These are phyloP conservation scores for Stenocarpella maydis DNA, from an alignment of 2,329 filamentous ascomycete species.

Conservation along the genomic window DNA sequence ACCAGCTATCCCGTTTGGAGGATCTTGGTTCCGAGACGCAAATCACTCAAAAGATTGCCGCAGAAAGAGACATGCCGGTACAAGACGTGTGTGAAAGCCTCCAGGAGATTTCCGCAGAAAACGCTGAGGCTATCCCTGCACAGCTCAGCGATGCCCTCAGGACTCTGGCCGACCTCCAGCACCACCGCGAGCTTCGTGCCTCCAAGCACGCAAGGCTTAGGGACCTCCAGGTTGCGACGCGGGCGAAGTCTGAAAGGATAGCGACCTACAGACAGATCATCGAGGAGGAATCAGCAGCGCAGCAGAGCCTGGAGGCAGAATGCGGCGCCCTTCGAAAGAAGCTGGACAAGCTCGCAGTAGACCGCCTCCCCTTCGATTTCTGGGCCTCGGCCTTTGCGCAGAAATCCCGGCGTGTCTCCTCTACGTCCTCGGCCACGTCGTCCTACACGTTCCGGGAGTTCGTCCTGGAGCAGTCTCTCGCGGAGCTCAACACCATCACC, in stretches of 20 bases:
- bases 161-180: not conserved
- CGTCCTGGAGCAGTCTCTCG: too few species aligned
- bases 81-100: not conserved
- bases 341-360: too few species aligned
- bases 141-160: not conserved
- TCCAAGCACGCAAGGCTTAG: not conserved
- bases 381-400: too few species aligned
- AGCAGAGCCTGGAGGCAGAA: too few species aligned
- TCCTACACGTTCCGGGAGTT: too few species aligned
- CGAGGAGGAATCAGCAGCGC: not conserved
- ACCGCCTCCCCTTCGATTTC: too few species aligned
- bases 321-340: too few species aligned
- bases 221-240: not conserved
- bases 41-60: not conserved
- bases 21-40: not conserved
- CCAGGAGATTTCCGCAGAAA: not conserved
- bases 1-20: not conserved
- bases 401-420: too few species aligned
- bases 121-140: not conserved
- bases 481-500: too few species aligned
- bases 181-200: not conserved
- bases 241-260: not conserved
- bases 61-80: not conserved
- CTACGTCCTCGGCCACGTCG: too few species aligned
- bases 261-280: not conserved